Evolutionary conservation across 331 rosid genomes (phyloP).

Genomic region (Malus hybrid): DNA sequence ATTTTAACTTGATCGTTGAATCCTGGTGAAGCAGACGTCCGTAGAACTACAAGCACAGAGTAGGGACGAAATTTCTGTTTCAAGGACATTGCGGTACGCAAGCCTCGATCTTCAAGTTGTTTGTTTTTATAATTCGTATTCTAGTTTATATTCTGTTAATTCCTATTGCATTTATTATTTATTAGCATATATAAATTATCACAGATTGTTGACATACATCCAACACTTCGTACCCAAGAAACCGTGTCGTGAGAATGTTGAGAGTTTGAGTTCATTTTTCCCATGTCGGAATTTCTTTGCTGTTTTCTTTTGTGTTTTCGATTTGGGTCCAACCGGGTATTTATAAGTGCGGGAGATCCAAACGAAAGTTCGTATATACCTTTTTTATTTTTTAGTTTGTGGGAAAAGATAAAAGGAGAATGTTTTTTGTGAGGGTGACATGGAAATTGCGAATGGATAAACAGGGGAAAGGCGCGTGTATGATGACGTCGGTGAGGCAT

Average conservation of each 20-base stretch:
- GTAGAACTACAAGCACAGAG: too few species aligned
- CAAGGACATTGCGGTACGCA: too few species aligned
- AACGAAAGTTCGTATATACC: not conserved
- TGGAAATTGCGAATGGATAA: too few species aligned
- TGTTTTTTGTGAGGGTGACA: not conserved
- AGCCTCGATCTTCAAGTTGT: too few species aligned
- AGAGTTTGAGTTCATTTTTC: not conserved
- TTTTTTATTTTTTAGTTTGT: not conserved
- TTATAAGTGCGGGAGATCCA: not conserved
- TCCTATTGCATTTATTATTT: too few species aligned
- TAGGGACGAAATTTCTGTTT: too few species aligned
- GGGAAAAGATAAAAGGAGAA: not conserved
- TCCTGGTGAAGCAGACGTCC: too few species aligned
- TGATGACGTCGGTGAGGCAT: constrained; percentile 16
- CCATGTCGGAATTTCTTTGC: not conserved
- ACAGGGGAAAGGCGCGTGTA: not conserved
- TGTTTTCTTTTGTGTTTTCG: not conserved
- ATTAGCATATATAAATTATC: too few species aligned
- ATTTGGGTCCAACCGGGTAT: constrained; percentile 9
- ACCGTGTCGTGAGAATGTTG: not conserved
- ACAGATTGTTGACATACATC: too few species aligned
- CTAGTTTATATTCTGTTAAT: too few species aligned
- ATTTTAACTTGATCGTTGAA: too few species aligned
- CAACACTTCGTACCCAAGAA: constrained; percentile 49
- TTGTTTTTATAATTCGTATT: too few species aligned